These are phyloP conservation scores for Cyberlindnera euphorbiiphila DNA, from an alignment of 805 yeast genomes.

Conservation along the genomic window DNA sequence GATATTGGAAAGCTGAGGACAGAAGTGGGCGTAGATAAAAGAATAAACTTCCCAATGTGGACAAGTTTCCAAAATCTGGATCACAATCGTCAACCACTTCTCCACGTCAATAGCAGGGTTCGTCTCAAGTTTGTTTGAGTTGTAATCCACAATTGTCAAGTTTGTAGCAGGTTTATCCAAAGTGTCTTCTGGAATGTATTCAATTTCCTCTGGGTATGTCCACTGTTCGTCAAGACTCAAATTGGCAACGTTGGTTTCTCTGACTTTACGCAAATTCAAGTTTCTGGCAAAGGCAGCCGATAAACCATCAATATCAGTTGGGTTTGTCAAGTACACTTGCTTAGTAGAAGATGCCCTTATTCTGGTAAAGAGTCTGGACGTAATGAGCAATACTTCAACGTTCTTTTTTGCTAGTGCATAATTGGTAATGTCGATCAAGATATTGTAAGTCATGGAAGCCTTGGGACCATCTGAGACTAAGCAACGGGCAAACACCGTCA, in stretches of 20 bases:
- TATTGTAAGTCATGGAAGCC: conserved; percentile 26
- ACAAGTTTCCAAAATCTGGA: conserved; percentile 46
- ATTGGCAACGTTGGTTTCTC: conserved; percentile 15
- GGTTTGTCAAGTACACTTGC: conserved; percentile 45
- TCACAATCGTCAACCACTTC: conserved; percentile 48
- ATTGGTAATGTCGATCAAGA: conserved; percentile 32
- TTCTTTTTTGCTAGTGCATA: conserved; percentile 34
- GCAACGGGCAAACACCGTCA: conserved; percentile 27
- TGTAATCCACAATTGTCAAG: conserved; percentile 22
- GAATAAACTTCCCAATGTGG: conserved; percentile 72
- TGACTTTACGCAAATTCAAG: conserved; percentile 26
- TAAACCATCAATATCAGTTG: conserved; percentile 62
- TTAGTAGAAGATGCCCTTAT: conserved; percentile 46
- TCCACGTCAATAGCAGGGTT: conserved; percentile 38
- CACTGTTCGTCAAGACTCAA: conserved; percentile 37
- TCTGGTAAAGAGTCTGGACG: conserved; percentile 50
- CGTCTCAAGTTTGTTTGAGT: conserved; percentile 20
- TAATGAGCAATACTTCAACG: conserved; percentile 38
- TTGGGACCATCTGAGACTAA: conserved; percentile 26
- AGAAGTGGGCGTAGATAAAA: conserved; percentile 59
- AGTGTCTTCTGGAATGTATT: conserved; percentile 42
- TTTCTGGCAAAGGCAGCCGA: conserved; percentile 57
- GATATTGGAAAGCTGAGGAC: conserved; percentile 64
- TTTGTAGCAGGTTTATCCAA: conserved; percentile 38
- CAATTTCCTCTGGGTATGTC: conserved; percentile 57